Evolutionary conservation across 2,329 filamentous ascomycete genomes (phyloP), one percentile per base, ranked within the genome.

Genomic region (Xylariaceae sp.): DNA sequence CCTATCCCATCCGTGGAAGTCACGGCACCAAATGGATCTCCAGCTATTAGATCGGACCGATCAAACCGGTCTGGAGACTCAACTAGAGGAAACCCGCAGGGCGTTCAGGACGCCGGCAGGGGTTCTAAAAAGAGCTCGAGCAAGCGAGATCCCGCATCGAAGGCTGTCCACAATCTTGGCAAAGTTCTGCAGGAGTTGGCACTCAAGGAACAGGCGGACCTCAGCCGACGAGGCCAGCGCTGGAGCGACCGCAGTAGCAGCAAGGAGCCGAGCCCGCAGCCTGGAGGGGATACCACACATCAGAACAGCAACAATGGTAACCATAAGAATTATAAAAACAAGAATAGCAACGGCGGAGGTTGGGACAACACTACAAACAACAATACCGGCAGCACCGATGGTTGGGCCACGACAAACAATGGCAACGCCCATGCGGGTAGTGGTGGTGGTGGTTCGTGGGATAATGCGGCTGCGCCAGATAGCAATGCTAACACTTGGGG

Each of bases 41-140:
- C 47, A 22, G 9, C 28, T 31, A 49, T 44, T 28, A 31, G 17
- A n/a, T 51, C 43, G n/a, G 45, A 48, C 34, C 36, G 39, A 9
- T 16, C 46, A 14, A 48, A 47, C 16, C 13, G 33, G 9, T 43
- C 19, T 2, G 42, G 31, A 14, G 43, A 31, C 7, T 42, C 43
- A n/a, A 48, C 38, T 39, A 38, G 45, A 16, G 43, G 39, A 53
- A 47, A 33, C 33, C n/a, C 18, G 3, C 45, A 47, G 51, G 59
- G 50, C 41, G 57, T 55, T 62, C 59, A 62, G 54, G 48, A 49
- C 55, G 54, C 31, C 51, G 43, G 54, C 17, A 55, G 48, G 36
- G 56, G 51, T 33, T 51, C 51, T 31, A 53, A 53, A 34, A 52
- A 56, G 42, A 48, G 55, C 12, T 46, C 41, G 11, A 44, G 47